These are phyloP conservation scores for Dryas drummondii DNA, from an alignment of 306 rosid genomes.

Conservation along the genomic window DNA sequence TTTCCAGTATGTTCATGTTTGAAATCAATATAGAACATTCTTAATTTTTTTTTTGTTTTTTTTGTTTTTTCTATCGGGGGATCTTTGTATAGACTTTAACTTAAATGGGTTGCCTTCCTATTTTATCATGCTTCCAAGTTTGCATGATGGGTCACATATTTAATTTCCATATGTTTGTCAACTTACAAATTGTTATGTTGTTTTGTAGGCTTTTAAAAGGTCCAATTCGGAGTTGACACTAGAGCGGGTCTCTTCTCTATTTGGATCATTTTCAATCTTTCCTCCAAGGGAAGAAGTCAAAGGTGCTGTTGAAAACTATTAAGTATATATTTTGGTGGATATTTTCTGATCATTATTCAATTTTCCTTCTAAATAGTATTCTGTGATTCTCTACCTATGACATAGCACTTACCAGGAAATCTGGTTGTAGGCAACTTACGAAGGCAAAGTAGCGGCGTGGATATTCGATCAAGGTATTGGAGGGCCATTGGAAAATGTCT, in stretches of 20 bases:
- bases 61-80: not conserved
- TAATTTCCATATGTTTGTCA: slow-evolving; percentile 9
- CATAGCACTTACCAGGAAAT: slow-evolving; percentile 30
- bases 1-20: not conserved
- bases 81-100: not conserved
- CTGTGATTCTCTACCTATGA: not conserved
- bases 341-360: not conserved
- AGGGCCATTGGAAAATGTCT: not conserved
- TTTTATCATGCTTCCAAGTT: not conserved
- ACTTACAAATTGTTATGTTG: slow-evolving; percentile 14
- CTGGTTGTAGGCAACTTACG: slow-evolving; percentile 50
- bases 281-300: slow-evolving; percentile 61
- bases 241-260: slow-evolving; percentile 68
- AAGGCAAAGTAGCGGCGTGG: slow-evolving; percentile 71
- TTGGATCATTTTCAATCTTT: slow-evolving; percentile 85
- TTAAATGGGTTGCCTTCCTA: not conserved
- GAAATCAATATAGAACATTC: not conserved
- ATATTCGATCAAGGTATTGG: slow-evolving; percentile 60
- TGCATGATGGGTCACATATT: not conserved
- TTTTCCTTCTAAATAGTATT: not conserved
- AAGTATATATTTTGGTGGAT: not conserved
- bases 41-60: not conserved
- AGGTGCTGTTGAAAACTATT: slow-evolving; percentile 42
- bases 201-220: slow-evolving; percentile 65
- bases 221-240: slow-evolving; percentile 78